Base-by-base conservation (phyloP, 495 filamentous ascomycete genomes). In the Cladorrhinum samala region DNA sequence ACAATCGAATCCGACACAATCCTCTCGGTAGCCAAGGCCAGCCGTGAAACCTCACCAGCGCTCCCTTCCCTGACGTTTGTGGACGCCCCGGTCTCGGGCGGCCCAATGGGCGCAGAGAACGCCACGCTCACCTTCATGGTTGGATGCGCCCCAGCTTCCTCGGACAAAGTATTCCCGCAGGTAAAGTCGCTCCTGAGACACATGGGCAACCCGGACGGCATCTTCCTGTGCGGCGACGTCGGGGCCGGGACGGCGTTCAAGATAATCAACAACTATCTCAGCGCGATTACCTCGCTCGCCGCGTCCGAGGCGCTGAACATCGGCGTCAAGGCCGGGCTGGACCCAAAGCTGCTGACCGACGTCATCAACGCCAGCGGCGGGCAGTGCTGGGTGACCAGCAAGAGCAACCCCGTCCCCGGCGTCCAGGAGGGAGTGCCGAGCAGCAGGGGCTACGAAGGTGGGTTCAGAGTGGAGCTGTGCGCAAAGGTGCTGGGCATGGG, bases 121-220 rank as follows among this genome's bases (percentile, higher is more conserved):
- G 74, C 63, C 18, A 76, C 68, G 2, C 62, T 80, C 3, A 77
- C 77, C 1, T 80, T 80, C 55, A 70, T 70, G 66, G 61, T 67
- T 14, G 68, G 68, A 23, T 61, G 59, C 24, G 2, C 37, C 0
- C 53, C 52, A 1, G 11, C 33, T 1, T 36, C 37, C 6, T 52
- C 61, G 0, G 27, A 33, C 11, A 20, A 7, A 1, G 46, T 59
- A 9, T 65, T 62, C 52, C 55, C 59, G 1, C 2, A 51, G 8
- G 53, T 59, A 7, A 33, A 56, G 23, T 54, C 58, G 3, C 49
- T 60, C 24, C 48, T 66, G 21, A 7, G n/a, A 18, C 53, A 59
- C 36, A 65, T 73, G 49, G 68, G 68, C 11, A 50, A 59, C n/a
- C 49, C 53, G 4, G 37, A 56, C 18, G 64, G 64, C 9, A 63